Percentiles rank a stretch among this genome's conserved stretches.
Evolutionary conservation across 1,284 basidiomycete species (phyloP).

Genomic region (Irpex sp.): DNA sequence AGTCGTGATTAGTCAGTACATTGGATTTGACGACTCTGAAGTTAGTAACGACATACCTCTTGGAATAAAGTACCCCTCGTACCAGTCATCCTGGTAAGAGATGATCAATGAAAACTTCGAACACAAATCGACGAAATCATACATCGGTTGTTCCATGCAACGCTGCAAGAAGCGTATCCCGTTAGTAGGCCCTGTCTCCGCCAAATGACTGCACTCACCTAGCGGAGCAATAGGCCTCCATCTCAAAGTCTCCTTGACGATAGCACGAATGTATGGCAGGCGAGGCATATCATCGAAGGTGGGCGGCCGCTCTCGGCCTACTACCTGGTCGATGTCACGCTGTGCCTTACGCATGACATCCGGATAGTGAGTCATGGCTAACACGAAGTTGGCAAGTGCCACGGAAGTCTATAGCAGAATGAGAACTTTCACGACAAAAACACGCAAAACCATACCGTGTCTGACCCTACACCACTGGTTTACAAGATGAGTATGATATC

Average conservation of each 20-base stretch:
- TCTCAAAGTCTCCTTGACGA: constrained; percentile 3
- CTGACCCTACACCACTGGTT: neutral
- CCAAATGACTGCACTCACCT: neutral
- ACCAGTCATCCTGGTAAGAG: neutral
- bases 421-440: neutral
- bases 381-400: neutral
- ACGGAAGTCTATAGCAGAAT: neutral
- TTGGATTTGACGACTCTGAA: neutral
- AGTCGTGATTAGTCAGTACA: neutral
- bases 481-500: too few species aligned
- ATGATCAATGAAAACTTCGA: neutral
- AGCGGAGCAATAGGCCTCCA: neutral
- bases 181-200: too few species aligned
- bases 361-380: constrained; percentile 2
- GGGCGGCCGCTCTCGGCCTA: neutral
- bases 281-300: neutral
- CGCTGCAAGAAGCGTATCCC: neutral
- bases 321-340: constrained; percentile 1
- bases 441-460: neutral
- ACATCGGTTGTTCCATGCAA: neutral
- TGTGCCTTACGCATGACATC: constrained; percentile 3
- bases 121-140: neutral
- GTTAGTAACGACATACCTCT: neutral
- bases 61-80: neutral
- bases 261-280: constrained; percentile 2